Conservation (phyloP, 139 green algal genomes). For the Yamagishiella unicocca region DNA sequence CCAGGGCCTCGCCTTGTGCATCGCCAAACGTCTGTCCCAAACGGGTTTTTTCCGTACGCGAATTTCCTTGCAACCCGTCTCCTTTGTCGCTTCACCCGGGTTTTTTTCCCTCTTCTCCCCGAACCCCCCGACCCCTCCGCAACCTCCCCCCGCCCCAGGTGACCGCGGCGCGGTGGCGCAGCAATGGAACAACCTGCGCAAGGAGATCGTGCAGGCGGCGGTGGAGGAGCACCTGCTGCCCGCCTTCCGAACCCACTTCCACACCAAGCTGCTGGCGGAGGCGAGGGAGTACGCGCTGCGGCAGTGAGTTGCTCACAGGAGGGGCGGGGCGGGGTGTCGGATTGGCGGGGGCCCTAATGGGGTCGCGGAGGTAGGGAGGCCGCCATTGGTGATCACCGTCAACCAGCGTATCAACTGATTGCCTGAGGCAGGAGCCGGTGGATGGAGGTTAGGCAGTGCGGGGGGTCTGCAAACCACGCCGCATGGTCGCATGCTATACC, state of each 20-base stretch:
- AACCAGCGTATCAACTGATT: background rate
- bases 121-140: background rate
- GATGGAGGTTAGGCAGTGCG: too few species aligned
- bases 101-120: background rate
- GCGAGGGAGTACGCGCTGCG: conserved; percentile 52
- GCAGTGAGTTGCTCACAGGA: conserved; percentile 43
- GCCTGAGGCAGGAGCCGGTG: too few species aligned
- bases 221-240: conserved; percentile 74
- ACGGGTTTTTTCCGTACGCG: too few species aligned
- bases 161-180: background rate
- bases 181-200: conserved; percentile 80
- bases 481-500: background rate
- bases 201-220: conserved; percentile 68
- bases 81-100: background rate
- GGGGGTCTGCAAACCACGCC: too few species aligned
- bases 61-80: too few species aligned
- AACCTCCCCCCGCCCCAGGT: background rate
- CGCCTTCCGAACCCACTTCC: conserved; percentile 67
- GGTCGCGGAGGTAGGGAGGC: background rate
- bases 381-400: background rate
- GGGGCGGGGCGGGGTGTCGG: background rate
- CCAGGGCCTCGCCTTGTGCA: too few species aligned
- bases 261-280: conserved; percentile 50
- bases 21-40: too few species aligned
- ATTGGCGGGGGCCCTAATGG: background rate